Evolutionary conservation across 1,284 basidiomycete genomes (phyloP).

Genomic region (Tilletiopsis washingtonensis): DNA sequence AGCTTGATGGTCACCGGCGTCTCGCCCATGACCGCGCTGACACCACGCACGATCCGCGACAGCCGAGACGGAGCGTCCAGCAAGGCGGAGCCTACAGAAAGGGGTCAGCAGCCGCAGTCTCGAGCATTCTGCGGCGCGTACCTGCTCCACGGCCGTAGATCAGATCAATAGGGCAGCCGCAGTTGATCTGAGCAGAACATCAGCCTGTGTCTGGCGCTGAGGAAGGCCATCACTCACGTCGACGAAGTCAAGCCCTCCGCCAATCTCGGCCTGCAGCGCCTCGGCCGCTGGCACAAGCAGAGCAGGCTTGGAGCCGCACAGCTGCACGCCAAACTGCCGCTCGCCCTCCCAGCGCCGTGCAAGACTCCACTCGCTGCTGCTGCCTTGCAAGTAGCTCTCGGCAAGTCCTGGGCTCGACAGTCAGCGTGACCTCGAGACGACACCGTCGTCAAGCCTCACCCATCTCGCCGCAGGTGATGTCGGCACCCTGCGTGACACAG

Average conservation of each 20-base stretch:
- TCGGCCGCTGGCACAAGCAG: constrained; percentile 77
- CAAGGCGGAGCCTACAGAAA: constrained; percentile 84
- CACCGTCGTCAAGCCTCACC: too few relatives aligned
- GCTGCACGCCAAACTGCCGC: constrained; percentile 71
- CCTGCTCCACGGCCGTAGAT: constrained; percentile 84
- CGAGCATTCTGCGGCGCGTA: too few relatives aligned
- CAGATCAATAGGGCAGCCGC: constrained; percentile 93
- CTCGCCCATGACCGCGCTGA: constrained; percentile 83
- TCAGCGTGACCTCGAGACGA: too few relatives aligned
- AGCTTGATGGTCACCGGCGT: constrained; percentile 94
- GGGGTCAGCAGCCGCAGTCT: too few relatives aligned
- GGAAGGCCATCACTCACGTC: constrained; percentile 51
- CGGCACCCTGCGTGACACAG: constrained; percentile 76
- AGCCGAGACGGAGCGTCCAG: constrained; percentile 74
- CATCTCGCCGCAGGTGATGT: constrained; percentile 92
- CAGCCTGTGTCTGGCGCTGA: background rate
- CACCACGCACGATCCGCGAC: constrained; percentile 78
- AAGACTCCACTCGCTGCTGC: constrained; percentile 40
- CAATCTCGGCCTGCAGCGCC: constrained; percentile 61
- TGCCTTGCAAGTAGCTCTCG: constrained; percentile 35
- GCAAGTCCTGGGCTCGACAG: too few relatives aligned
- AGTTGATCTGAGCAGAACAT: constrained; percentile 57
- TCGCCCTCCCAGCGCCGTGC: constrained; percentile 66
- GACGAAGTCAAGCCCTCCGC: constrained; percentile 69
- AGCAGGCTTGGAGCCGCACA: constrained; percentile 52